These are phyloP conservation scores for Recurvomyces mirabilis DNA, from an alignment of 495 filamentous ascomycete genomes.

Conservation along the genomic window DNA sequence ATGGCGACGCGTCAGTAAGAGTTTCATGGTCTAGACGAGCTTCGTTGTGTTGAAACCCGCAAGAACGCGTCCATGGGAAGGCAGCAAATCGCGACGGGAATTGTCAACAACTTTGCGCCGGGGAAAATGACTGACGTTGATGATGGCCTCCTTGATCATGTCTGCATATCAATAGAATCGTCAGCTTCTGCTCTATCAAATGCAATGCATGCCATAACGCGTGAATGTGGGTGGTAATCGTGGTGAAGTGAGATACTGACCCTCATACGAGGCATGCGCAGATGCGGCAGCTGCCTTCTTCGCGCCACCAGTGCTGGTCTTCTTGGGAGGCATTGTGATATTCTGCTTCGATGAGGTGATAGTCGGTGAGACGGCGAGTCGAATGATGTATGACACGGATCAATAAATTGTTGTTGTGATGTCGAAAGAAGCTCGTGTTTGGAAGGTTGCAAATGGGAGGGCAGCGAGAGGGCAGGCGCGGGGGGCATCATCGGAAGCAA, in stretches of 20 bases:
- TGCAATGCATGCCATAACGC: slow-evolving; percentile 12
- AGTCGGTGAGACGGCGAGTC: not conserved
- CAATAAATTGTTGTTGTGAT: not conserved
- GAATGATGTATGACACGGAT: slow-evolving; percentile 2
- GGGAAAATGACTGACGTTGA: slow-evolving; percentile 44
- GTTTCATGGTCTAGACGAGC: slow-evolving; percentile 10
- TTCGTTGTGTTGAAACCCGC: slow-evolving; percentile 5
- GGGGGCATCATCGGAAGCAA: no score
- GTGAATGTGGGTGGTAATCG: slow-evolving; percentile 15
- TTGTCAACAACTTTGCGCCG: slow-evolving; percentile 31
- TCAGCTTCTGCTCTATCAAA: slow-evolving; percentile 24
- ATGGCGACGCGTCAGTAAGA: slow-evolving; percentile 38
- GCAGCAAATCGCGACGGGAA: slow-evolving; percentile 28
- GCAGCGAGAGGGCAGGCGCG: no score
- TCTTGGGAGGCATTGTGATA: slow-evolving; percentile 55
- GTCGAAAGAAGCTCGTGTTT: no score
- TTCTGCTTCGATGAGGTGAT: slow-evolving; percentile 7
- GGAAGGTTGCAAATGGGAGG: no score
- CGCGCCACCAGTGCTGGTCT: slow-evolving; percentile 39
- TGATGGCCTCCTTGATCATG: slow-evolving; percentile 58
- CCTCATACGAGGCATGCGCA: slow-evolving; percentile 44
- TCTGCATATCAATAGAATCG: slow-evolving; percentile 39
- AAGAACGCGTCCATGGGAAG: slow-evolving; percentile 10
- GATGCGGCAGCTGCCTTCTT: slow-evolving; percentile 38
- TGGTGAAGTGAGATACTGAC: slow-evolving; percentile 24